Evolutionary conservation across 805 yeast species (phyloP).

Genomic region (Metschnikowia koreensis): DNA sequence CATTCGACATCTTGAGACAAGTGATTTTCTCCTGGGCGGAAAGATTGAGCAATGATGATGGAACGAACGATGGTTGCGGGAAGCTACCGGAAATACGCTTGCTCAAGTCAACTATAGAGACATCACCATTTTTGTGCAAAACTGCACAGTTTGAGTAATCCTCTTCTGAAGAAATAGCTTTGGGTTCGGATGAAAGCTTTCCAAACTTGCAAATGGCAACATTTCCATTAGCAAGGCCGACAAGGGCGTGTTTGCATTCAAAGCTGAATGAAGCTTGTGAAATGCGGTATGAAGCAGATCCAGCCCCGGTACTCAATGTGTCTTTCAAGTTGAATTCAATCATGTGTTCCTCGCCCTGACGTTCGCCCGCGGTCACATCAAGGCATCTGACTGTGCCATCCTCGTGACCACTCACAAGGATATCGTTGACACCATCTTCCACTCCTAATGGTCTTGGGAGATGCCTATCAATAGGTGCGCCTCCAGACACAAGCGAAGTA

Average conservation of each 20-base stretch:
- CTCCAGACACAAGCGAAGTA: slow-evolving; percentile 67
- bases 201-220: slow-evolving; percentile 74
- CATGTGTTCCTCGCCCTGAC: slow-evolving; percentile 29
- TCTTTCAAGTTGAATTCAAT: slow-evolving; percentile 35
- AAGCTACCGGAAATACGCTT: slow-evolving; percentile 50
- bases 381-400: slow-evolving; percentile 81
- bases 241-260: slow-evolving; percentile 71
- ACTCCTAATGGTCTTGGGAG: slow-evolving; percentile 31
- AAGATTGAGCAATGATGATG: slow-evolving; percentile 29
- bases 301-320: slow-evolving; percentile 29
- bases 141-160: slow-evolving; percentile 30
- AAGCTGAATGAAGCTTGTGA: slow-evolving; percentile 69
- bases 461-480: slow-evolving; percentile 56
- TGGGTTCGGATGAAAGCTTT: slow-evolving; percentile 17
- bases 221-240: slow-evolving; percentile 66
- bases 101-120: slow-evolving; percentile 47
- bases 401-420: slow-evolving; percentile 80
- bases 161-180: slow-evolving; percentile 22
- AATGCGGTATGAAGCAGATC: slow-evolving; percentile 45
- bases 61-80: slow-evolving; percentile 32
- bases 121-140: slow-evolving; percentile 35
- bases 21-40: slow-evolving; percentile 43
- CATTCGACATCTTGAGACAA: slow-evolving; percentile 62
- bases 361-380: slow-evolving; percentile 79
- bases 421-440: slow-evolving; percentile 42